Evolutionary conservation across 75 land plant species (phyloP), one percentile per base, ranked within the genome.

Genomic region (Cunninghamia lanceolata): DNA sequence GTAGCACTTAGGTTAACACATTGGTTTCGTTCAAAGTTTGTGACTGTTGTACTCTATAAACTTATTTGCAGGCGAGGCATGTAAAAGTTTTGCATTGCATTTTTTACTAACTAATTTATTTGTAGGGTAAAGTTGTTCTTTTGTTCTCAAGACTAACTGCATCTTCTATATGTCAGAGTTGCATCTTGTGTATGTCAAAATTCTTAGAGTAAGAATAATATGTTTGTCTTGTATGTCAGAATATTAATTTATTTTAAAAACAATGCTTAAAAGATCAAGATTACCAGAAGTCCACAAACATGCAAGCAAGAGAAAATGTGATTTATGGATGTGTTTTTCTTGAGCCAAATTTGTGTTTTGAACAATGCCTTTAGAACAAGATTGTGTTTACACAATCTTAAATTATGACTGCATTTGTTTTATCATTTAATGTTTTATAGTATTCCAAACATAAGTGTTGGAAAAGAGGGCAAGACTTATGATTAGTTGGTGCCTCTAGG

Each of bases 41-140:
- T 95, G 80, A 97, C 99, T 32, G 96, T 96, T 84, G 99, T 94
- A 45, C 91, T 97, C 56, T 97, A 97, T 87, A 97, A 94, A 89
- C 97, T 97, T 32, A 88, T 92, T 85, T 93, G 80, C 36, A 93
- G 93, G 89, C 87, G 93, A 80, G 90, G 91, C 17, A 85, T 75
- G 16, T 88, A 80, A 85, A 46, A n/a, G 30, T 76, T 76, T 38
- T 19, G 28, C 40, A 76, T 6, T 75, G 38, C 43, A 6, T 76
- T 38, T 76, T 76, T 76, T 42, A 76, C 39, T 76, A 76, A 36
- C 79, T 76, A 76, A 76, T 76, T 76, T 76, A 35, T 36, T 76
- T 19, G 36, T 42, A 16, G 25, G 16, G 79, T 76, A 76, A 21
- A 76, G 5, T 38, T 76, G 4, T 76, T 13, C 40, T 75, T 3